Conservation (phyloP, 129 eudicot species). For the Escallonia herrerae region DNA sequence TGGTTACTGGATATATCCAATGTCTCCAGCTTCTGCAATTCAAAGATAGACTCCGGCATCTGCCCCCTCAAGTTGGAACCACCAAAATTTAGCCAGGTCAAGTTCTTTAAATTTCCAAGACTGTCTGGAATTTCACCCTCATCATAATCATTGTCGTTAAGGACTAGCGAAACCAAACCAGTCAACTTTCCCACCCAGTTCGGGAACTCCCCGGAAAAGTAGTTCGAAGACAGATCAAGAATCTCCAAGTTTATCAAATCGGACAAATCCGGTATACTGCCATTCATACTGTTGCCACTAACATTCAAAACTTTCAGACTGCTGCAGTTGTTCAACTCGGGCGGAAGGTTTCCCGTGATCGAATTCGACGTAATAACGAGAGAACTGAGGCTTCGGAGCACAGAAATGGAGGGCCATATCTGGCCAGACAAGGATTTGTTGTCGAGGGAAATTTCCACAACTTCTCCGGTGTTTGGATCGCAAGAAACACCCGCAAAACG, state of each 20-base stretch:
- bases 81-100: conserved; percentile 48
- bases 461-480: conserved; percentile 49
- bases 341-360: conserved; percentile 57
- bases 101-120: conserved; percentile 62
- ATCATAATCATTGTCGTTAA: conserved; percentile 50
- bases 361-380: conserved; percentile 47
- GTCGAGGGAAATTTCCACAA: conserved; percentile 52
- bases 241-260: conserved; percentile 40
- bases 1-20: conserved; percentile 57
- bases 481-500: conserved; percentile 57
- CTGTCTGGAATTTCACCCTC: conserved; percentile 52
- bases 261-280: conserved; percentile 69
- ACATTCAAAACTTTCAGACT: conserved; percentile 67
- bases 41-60: conserved; percentile 62
- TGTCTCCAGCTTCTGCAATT: conserved; percentile 35
- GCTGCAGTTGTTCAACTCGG: conserved; percentile 33
- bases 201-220: conserved; percentile 60
- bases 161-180: conserved; percentile 38
- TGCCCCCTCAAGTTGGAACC: conserved; percentile 46
- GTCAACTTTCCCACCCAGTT: conserved; percentile 63
- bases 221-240: conserved; percentile 58
- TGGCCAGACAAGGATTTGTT: conserved; percentile 56
- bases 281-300: conserved; percentile 50
- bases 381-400: conserved; percentile 43
- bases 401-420: conserved; percentile 49